Conservation (phyloP, 192 early-diverging fungal species). For the Coemansia erecta region DNA sequence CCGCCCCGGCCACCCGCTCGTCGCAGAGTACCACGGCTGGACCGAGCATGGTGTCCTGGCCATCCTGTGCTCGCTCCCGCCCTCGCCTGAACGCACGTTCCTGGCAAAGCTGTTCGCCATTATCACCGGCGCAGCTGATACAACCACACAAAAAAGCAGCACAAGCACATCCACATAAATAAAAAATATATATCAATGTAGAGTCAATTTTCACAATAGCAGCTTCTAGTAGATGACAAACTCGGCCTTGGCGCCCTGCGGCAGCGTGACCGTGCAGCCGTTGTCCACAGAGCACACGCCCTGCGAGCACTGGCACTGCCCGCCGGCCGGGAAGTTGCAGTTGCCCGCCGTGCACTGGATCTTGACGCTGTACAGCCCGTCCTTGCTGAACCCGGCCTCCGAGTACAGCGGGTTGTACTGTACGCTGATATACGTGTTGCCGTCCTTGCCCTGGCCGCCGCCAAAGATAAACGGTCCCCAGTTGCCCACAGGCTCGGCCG, state of each 20-base stretch:
- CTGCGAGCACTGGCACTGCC: conserved; percentile 47
- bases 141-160: neutral
- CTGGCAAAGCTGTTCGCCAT: neutral
- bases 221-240: conserved; percentile 33
- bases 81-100: neutral
- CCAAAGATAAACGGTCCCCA: conserved; percentile 53
- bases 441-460: conserved; percentile 38
- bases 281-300: conserved; percentile 48
- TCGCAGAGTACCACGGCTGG: neutral
- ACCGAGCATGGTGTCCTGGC: neutral
- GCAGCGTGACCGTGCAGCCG: conserved; percentile 44
- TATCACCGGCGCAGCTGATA: neutral
- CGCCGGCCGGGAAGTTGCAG: conserved; percentile 49
- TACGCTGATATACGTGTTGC: conserved; percentile 51
- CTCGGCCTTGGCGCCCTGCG: conserved; percentile 17
- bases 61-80: neutral
- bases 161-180: neutral
- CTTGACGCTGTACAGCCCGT: conserved; percentile 28
- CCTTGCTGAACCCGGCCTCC: conserved; percentile 23
- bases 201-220: neutral
- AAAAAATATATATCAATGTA: neutral
- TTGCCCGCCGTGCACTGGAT: conserved; percentile 30
- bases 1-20: neutral
- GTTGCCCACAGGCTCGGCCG: conserved; percentile 32
- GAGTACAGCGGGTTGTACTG: conserved; percentile 50